Evolutionary conservation across 306 rosid species (phyloP).

Genomic region (Delonix regia): DNA sequence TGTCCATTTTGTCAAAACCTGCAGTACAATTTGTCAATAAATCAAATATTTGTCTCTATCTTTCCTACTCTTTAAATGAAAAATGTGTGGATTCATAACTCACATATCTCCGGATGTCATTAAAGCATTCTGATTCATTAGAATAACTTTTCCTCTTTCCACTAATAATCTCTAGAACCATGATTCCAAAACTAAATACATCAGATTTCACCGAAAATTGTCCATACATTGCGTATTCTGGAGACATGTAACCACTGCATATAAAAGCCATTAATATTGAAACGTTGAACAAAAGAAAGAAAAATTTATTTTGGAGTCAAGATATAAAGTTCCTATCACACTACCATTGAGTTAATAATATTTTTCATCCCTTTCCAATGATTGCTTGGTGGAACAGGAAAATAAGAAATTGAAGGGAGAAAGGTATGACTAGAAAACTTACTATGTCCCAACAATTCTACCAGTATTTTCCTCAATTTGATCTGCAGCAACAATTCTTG

Average conservation of each 20-base stretch:
- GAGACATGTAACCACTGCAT: conserved; percentile 48
- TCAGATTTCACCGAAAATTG: conserved; percentile 45
- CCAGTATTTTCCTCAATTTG: no score
- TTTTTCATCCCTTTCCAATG: not conserved
- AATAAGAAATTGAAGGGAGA: not conserved
- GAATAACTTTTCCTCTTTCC: conserved; percentile 39
- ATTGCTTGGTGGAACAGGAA: not conserved
- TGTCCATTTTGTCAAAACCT: conserved; percentile 56
- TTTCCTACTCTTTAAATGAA: not conserved
- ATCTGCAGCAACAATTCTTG: no score
- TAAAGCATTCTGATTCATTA: conserved; percentile 15
- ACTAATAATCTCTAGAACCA: conserved; percentile 44
- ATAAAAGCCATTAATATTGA: not conserved
- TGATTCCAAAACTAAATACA: conserved; percentile 44
- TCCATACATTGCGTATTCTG: conserved; percentile 49
- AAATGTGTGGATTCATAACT: conserved; percentile 9
- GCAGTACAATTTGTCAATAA: not conserved
- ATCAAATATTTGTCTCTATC: not conserved
- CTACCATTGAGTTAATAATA: not conserved
- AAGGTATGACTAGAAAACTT: not conserved
- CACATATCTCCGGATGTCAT: conserved; percentile 43
- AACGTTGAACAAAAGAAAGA: not conserved
- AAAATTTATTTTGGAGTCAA: not conserved
- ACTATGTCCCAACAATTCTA: no score
- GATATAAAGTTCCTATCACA: not conserved